Evolutionary conservation across 2,329 filamentous ascomycete species (phyloP), one percentile per base, ranked within the genome.

Genomic region (Phaeosphaeriaceae sp.): DNA sequence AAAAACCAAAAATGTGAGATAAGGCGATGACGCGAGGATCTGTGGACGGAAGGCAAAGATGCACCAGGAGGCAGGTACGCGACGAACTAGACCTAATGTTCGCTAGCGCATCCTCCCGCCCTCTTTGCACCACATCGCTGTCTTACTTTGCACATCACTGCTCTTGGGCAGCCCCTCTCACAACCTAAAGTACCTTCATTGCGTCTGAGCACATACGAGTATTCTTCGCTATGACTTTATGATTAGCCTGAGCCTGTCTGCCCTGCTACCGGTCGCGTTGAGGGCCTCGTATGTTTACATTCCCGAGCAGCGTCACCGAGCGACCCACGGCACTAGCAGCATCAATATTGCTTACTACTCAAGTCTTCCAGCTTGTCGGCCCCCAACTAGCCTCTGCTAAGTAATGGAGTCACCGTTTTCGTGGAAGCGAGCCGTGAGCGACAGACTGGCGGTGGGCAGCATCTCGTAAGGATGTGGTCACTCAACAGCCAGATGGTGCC

Each of bases 21-120:
- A 33, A 33, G 31, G 46, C 47, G 51, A 51, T 21, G 46, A 50
- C 33, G 51, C 36, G 47, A 33, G 22, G 41, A 53, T 41, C 31
- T 44, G 48, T 31, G 19, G 20, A 45, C 31, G 42, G 51, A 49
- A 54, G 45, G 51, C 54, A 4, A 50, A 56, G 51, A 58, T 59
- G 51, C 51, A 47, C 19, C 15, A 4, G n/a, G 17, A 31, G 24
- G 42, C 47, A 56, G 40, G 51, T 57, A 49, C 56, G 49, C 48
- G 47, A 57, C 21, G 19, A 19, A 31, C 58, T 61, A 56, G 48
- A 21, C 22, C 24, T 11, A 13, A 33, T n/a, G 10, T 17, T 4
- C 25, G 25, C 49, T 63, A 61, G 61, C 50, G 20, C 36, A n/a
- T 24, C 11, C 44, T 19, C 21, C 21, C 44, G 44, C 44, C 21